Evolutionary conservation across 2,329 filamentous ascomycete species (phyloP).

Genomic region (Mycocentrospora acerina): DNA sequence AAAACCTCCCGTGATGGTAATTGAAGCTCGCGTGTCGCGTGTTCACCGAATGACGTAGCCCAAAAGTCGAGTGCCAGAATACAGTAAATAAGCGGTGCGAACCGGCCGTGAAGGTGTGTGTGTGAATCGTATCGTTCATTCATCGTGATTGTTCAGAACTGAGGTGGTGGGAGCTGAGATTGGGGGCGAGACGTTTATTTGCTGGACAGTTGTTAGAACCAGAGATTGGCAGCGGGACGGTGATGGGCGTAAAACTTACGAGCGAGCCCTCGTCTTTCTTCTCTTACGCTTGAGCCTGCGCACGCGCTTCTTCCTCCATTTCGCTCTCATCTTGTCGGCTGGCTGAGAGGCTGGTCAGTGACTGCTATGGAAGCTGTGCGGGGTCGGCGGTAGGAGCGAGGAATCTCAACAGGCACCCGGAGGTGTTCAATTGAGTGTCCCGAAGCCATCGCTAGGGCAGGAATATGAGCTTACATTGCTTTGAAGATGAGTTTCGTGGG

Average conservation of each 20-base stretch:
- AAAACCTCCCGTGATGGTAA: conserved; percentile 18
- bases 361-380: conserved; percentile 14
- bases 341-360: conserved; percentile 35
- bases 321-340: conserved; percentile 75
- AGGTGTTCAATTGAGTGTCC: conserved; percentile 28
- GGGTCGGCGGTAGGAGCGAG: conserved; percentile 7
- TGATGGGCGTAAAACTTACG: conserved; percentile 62
- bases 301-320: conserved; percentile 99
- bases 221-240: background rate
- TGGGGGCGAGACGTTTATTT: conserved; percentile 53
- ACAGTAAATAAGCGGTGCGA: conserved; percentile 24
- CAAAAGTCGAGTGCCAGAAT: conserved; percentile 18
- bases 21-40: conserved; percentile 30
- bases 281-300: conserved; percentile 99
- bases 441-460: conserved; percentile 3
- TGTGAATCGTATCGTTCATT: conserved; percentile 29
- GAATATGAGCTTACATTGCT: conserved; percentile 41
- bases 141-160: conserved; percentile 32
- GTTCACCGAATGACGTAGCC: conserved; percentile 27
- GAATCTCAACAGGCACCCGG: conserved; percentile 6
- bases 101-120: conserved; percentile 23
- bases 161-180: conserved; percentile 39
- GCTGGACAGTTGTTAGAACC: conserved; percentile 32
- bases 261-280: conserved; percentile 98
- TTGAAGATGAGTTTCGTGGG: conserved; percentile 47